phyloP scores from a whole-genome alignment of 345 rosid species.

The Rhizophora mangle region DNA sequence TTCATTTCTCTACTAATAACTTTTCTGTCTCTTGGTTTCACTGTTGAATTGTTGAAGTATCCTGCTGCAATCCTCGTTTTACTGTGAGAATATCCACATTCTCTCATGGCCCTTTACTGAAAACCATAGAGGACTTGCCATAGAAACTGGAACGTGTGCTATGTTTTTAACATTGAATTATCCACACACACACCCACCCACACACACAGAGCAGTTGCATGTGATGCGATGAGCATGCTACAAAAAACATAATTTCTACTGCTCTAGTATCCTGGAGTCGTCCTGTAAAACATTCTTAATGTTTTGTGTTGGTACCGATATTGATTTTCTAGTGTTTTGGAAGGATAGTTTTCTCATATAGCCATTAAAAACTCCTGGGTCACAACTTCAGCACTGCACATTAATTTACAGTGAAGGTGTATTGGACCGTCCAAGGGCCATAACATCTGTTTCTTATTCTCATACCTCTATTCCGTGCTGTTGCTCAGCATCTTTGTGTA shows the following conservation, averaged over 20 bases:
- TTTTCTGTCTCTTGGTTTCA: not conserved
- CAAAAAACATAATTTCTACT: not conserved
- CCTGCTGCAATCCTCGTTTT: not conserved
- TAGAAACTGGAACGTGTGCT: no score
- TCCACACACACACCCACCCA: no score
- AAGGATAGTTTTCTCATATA: not conserved
- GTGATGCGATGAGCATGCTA: not conserved
- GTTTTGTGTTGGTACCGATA: not conserved
- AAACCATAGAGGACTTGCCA: no score
- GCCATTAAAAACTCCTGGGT: no score
- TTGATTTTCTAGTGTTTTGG: not conserved
- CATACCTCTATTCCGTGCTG: not conserved
- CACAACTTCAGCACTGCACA: no score
- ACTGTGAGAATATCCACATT: no score
- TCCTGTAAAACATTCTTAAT: not conserved
- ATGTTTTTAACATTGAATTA: no score
- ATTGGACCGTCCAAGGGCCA: not conserved
- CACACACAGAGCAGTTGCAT: not conserved
- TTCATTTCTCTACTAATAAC: not conserved
- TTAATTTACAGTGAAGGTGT: no score
- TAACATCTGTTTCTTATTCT: not conserved
- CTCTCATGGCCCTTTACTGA: no score
- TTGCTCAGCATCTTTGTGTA: not conserved
- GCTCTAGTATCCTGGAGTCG: not conserved
- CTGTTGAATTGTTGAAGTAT: not conserved